Evolutionary conservation across 345 rosid species (phyloP).

Genomic region (Euclidium syriacum): DNA sequence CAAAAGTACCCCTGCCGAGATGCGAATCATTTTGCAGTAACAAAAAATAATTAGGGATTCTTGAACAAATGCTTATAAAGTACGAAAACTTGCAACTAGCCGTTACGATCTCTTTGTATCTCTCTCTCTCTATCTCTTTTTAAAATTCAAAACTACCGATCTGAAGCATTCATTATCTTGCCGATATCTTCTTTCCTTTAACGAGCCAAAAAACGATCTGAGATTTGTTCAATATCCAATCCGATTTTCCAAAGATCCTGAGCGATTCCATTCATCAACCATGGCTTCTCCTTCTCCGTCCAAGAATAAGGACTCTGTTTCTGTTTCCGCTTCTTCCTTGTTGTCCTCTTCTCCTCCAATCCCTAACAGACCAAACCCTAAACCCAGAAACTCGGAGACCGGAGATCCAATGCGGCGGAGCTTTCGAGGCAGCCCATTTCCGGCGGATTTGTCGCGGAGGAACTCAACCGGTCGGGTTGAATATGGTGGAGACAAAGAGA

Average conservation of each 20-base stretch:
- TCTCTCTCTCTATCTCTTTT: neutral
- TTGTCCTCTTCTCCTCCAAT: slow-evolving; percentile 28
- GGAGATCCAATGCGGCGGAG: slow-evolving; percentile 62
- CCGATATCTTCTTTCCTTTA: slow-evolving; percentile 23
- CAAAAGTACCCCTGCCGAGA: neutral
- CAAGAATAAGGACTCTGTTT: neutral
- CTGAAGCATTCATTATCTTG: slow-evolving; percentile 13
- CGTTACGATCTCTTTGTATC: slow-evolving; percentile 29
- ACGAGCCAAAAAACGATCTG: neutral
- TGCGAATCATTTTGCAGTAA: neutral
- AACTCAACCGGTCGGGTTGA: slow-evolving; percentile 37
- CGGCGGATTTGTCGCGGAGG: slow-evolving; percentile 42
- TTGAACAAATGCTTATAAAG: neutral
- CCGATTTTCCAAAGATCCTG: neutral
- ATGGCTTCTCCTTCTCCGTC: slow-evolving; percentile 34
- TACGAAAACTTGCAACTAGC: slow-evolving; percentile 22
- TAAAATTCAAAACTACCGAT: neutral
- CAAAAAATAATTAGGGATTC: neutral
- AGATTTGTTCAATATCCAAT: neutral
- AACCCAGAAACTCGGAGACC: slow-evolving; percentile 48
- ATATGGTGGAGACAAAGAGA: slow-evolving; percentile 60
- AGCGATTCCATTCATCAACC: neutral
- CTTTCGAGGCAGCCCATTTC: slow-evolving; percentile 50
- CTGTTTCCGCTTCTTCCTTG: neutral
- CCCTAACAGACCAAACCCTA: slow-evolving; percentile 33